Base-by-base conservation (phyloP, 768 basidiomycete genomes). In the Fistulinella prunicolor region DNA sequence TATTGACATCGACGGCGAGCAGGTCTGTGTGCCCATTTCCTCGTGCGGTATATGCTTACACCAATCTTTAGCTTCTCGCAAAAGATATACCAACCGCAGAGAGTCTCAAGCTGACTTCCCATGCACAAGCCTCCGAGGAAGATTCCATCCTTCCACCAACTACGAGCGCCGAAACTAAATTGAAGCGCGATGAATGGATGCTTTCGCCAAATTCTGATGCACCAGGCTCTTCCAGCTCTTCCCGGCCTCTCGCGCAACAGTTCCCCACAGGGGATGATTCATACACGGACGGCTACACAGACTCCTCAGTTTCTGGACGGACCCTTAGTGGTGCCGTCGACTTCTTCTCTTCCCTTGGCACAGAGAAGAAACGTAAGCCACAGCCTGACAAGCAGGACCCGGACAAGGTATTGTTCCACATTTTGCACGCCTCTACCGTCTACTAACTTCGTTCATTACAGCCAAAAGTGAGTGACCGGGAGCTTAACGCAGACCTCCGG, bases 141-240 rank as follows among this genome's bases (percentile, higher is more conserved):
- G 73, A 76, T 37, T 72, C 78, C 0, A 54, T 69, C 2, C 70
- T 80, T n/a, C 83, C 84, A 1, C 70, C 69, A 9, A 60, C 64
- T n/a, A 53, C 69, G 5, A 54, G 57, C 5, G 72, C 82, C 5
- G 80, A 81, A 53, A 70, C 79, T 0, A 68, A 68, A 22, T 56
- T 85, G 13, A 72, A 81, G 58, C 78, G 92, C 17, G 92, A 94
- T 52, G 85, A 90, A 30, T 97, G 94, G 94, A 95, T 96, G 93
- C 69, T 94, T 24, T 50, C 66, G n/a, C 74, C 75, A 21, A 51
- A 65, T n/a, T 42, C 49, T 0, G 48, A 47, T 14, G 26, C 38
- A 1, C 40, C 41, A 5, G 69, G 67, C 35, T 71, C 76, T 32
- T 48, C 57, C 17, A 61, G 50, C 30, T 56, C 67, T 12, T 57